Evolutionary conservation across 768 basidiomycete genomes (phyloP).

Genomic region (Leccinellum albellum): DNA sequence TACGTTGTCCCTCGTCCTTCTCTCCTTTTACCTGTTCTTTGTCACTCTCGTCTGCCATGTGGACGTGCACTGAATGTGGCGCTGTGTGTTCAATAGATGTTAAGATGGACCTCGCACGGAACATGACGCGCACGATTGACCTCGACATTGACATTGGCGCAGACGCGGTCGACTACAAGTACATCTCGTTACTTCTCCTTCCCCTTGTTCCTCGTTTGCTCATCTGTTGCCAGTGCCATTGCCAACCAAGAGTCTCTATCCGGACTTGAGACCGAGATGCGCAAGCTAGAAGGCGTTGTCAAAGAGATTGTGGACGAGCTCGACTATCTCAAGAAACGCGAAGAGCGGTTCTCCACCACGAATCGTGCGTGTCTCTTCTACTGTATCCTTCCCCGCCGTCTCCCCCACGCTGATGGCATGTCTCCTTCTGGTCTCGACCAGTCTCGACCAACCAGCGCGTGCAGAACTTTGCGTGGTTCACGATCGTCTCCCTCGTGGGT

Average conservation of each 20-base stretch:
- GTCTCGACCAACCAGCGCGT: constrained; percentile 91
- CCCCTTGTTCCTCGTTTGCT: background rate
- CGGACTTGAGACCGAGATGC: constrained; percentile 96
- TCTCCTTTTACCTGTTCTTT: background rate
- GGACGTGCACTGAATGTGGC: background rate
- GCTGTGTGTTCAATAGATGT: constrained; percentile 35
- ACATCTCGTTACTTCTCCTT: constrained; percentile 26
- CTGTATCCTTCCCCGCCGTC: too few relatives aligned
- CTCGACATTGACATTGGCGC: constrained; percentile 97
- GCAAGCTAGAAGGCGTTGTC: constrained; percentile 91
- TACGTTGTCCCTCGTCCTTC: constrained; percentile 23
- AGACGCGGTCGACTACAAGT: constrained; percentile 99
- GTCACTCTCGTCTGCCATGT: background rate
- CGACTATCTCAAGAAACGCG: constrained; percentile 85
- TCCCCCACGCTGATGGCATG: background rate
- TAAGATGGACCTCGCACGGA: constrained; percentile 42
- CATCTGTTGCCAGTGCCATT: constrained; percentile 64
- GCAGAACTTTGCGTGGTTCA: constrained; percentile 90
- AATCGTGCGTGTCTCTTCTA: constrained; percentile 63
- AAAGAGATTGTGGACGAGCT: constrained; percentile 95
- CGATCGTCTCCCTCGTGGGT: constrained; percentile 69
- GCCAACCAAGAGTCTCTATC: constrained; percentile 97
- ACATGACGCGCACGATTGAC: constrained; percentile 71
- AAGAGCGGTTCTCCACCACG: constrained; percentile 82
- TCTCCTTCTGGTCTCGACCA: constrained; percentile 28